These are phyloP conservation scores for Coemansia sp. DNA, from an alignment of 192 early-diverging fungal species.

Conservation along the genomic window DNA sequence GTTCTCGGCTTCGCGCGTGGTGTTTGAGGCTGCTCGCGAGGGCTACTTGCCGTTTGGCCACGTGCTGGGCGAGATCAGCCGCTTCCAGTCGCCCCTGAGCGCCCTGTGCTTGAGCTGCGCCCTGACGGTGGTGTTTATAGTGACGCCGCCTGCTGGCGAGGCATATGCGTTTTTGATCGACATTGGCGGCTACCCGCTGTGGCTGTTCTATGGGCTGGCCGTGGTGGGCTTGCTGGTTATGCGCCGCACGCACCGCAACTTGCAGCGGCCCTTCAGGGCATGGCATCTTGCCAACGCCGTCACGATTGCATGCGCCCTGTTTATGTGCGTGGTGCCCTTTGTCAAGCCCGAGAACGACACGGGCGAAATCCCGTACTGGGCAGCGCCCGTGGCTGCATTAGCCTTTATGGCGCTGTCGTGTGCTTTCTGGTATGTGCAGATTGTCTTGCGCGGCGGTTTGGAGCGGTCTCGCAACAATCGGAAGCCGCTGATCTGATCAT, in stretches of 20 bases:
- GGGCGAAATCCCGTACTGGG: conserved; percentile 43
- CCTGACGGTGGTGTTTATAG: conserved; percentile 37
- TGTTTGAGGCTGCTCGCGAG: conserved; percentile 56
- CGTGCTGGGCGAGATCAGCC: conserved; percentile 40
- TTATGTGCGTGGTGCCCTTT: conserved; percentile 44
- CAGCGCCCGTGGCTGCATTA: conserved; percentile 36
- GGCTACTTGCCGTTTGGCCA: conserved; percentile 53
- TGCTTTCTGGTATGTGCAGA: conserved; percentile 43
- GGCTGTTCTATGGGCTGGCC: conserved; percentile 56
- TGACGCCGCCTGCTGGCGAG: conserved; percentile 50
- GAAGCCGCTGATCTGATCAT: not conserved
- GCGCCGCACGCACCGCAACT: conserved; percentile 32
- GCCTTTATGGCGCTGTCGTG: conserved; percentile 37
- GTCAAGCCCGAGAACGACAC: conserved; percentile 10
- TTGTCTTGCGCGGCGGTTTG: conserved; percentile 19
- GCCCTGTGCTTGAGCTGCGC: conserved; percentile 19
- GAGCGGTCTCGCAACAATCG: conserved; percentile 21
- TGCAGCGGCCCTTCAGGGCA: conserved; percentile 49
- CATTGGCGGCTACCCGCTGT: conserved; percentile 54
- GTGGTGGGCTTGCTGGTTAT: conserved; percentile 56
- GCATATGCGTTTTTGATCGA: conserved; percentile 58
- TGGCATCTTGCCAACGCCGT: conserved; percentile 36
- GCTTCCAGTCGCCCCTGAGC: conserved; percentile 34
- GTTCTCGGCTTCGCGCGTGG: conserved; percentile 49
- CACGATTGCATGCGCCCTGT: conserved; percentile 23